These are phyloP conservation scores for Nakazawaea holstii DNA, from an alignment of 805 yeast species.

Conservation along the genomic window DNA sequence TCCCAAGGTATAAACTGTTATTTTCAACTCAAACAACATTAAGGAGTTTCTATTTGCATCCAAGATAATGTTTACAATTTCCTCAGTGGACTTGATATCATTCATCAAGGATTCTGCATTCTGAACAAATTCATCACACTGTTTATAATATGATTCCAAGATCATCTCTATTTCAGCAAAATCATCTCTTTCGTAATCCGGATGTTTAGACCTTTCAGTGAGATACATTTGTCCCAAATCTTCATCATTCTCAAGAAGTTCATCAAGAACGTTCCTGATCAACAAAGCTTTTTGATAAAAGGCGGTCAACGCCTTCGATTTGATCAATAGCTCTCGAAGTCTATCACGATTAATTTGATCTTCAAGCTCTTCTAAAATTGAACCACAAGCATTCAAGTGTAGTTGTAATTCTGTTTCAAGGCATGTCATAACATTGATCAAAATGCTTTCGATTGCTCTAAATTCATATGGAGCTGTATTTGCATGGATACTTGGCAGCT, in stretches of 20 bases:
- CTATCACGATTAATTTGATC: conserved; percentile 73
- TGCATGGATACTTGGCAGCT: conserved; percentile 19
- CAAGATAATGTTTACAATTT: conserved; percentile 82
- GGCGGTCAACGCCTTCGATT: conserved; percentile 63
- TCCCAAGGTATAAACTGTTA: conserved; percentile 80
- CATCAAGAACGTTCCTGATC: conserved; percentile 79
- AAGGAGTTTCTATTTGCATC: conserved; percentile 89
- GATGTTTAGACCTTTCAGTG: conserved; percentile 31
- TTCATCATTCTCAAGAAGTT: conserved; percentile 80
- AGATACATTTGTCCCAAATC: conserved; percentile 78
- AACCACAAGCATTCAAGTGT: conserved; percentile 54
- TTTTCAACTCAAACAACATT: conserved; percentile 79
- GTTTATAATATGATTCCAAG: conserved; percentile 83
- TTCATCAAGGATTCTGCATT: conserved; percentile 77
- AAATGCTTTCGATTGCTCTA: conserved; percentile 74
- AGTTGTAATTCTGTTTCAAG: conserved; percentile 69
- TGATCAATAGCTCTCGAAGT: conserved; percentile 65
- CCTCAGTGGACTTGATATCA: conserved; percentile 88
- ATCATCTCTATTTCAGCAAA: conserved; percentile 81
- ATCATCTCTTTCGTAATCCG: conserved; percentile 21
- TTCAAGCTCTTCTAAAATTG: conserved; percentile 66
- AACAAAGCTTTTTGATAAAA: conserved; percentile 73
- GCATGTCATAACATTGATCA: conserved; percentile 74
- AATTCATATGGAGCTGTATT: conserved; percentile 56
- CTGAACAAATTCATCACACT: conserved; percentile 90